Evolutionary conservation across 2,329 filamentous ascomycete genomes (phyloP).

Genomic region (Talaromyces sp.): DNA sequence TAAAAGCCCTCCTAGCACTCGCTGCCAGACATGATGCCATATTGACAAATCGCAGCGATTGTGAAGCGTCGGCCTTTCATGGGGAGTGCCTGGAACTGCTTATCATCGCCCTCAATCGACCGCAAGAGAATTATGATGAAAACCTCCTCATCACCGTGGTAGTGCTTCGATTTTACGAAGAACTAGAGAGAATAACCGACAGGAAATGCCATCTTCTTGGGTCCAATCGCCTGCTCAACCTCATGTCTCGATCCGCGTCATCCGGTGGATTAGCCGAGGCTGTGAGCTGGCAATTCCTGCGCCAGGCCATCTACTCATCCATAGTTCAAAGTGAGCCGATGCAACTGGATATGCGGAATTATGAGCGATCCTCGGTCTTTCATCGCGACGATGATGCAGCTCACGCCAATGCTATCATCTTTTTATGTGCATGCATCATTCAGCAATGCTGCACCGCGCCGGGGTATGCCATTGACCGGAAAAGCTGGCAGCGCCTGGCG

Average conservation of each 20-base stretch:
- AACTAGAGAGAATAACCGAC: constrained; percentile 30
- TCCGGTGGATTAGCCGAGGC: constrained; percentile 38
- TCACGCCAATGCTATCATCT: constrained; percentile 34
- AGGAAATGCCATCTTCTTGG: constrained; percentile 34
- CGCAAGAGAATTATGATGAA: constrained; percentile 41
- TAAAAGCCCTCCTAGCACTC: constrained; percentile 44
- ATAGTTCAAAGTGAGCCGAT: constrained; percentile 32
- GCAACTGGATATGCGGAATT: constrained; percentile 34
- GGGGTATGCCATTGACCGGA: constrained; percentile 16
- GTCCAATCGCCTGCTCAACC: constrained; percentile 34
- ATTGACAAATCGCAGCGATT: constrained; percentile 32
- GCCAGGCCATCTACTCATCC: constrained; percentile 39
- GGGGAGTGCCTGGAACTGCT: constrained; percentile 44
- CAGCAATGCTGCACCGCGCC: constrained; percentile 22
- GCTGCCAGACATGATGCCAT: constrained; percentile 43
- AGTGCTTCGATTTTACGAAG: constrained; percentile 46
- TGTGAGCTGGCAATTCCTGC: constrained; percentile 38
- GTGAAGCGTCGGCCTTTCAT: constrained; percentile 42
- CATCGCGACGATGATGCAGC: constrained; percentile 33
- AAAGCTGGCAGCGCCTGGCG: constrained; percentile 20
- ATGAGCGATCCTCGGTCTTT: constrained; percentile 34
- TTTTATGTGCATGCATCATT: constrained; percentile 36
- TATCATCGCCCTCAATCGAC: constrained; percentile 41
- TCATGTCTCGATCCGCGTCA: constrained; percentile 34
- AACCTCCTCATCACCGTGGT: constrained; percentile 46